Conservation (phyloP, 345 rosid genomes). For the Triadica sebifera region DNA sequence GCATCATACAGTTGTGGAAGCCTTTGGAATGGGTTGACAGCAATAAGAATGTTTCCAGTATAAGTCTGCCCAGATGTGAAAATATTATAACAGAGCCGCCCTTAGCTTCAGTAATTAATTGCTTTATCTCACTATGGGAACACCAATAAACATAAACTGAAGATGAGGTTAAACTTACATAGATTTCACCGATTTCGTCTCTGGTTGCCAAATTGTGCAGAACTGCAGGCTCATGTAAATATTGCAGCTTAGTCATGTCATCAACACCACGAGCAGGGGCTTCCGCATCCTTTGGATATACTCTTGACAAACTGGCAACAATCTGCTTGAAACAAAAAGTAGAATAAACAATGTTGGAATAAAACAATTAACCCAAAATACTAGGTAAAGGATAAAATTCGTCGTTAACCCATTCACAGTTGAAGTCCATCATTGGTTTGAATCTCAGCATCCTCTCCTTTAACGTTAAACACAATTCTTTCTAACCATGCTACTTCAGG, state of each 20-base stretch:
- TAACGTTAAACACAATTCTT: slow-evolving; percentile 57
- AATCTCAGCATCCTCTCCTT: slow-evolving; percentile 58
- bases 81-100: slow-evolving; percentile 37
- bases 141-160: slow-evolving; percentile 17
- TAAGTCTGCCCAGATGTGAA: slow-evolving; percentile 72
- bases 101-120: slow-evolving; percentile 22
- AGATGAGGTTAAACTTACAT: slow-evolving; percentile 49
- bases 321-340: slow-evolving; percentile 38
- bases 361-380: neutral
- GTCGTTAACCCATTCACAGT: slow-evolving; percentile 34
- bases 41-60: slow-evolving; percentile 84
- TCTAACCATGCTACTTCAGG: slow-evolving; percentile 59
- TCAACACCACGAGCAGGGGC: slow-evolving; percentile 70
- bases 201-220: slow-evolving; percentile 64
- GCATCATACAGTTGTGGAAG: slow-evolving; percentile 54
- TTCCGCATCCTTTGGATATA: slow-evolving; percentile 62
- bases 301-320: slow-evolving; percentile 45
- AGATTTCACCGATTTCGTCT: slow-evolving; percentile 59
- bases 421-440: slow-evolving; percentile 44
- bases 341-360: neutral
- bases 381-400: neutral
- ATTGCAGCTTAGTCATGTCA: slow-evolving; percentile 85
- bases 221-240: slow-evolving; percentile 86
- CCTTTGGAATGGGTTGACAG: slow-evolving; percentile 88
- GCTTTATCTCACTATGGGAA: slow-evolving; percentile 25